Evolutionary conservation across 2,329 filamentous ascomycete species (phyloP).

Genomic region (Clarireedia paspali): DNA sequence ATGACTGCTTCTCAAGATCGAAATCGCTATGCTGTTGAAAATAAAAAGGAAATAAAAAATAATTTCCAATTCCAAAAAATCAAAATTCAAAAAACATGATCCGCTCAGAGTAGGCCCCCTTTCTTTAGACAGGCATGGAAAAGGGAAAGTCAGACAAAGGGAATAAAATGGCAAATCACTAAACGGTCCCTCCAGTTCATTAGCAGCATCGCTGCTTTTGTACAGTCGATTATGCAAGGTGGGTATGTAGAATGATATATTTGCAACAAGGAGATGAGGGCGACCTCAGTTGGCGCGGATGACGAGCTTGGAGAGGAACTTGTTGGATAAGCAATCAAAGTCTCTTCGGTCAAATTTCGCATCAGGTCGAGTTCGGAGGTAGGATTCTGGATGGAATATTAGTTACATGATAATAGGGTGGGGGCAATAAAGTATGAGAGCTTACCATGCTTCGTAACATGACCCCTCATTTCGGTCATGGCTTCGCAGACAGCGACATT

Average conservation of each 20-base stretch:
- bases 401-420: slow-evolving; percentile 29
- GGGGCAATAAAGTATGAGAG: background rate
- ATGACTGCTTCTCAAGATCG: slow-evolving; percentile 11
- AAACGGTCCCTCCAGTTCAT: slow-evolving; percentile 15
- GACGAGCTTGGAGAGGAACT: slow-evolving; percentile 92
- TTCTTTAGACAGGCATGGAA: no score
- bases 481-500: slow-evolving; percentile 89
- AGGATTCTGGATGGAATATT: slow-evolving; percentile 60
- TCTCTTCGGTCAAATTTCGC: slow-evolving; percentile 84
- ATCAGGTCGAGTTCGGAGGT: slow-evolving; percentile 68
- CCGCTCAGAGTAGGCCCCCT: background rate
- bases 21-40: slow-evolving; percentile 24
- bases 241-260: slow-evolving; percentile 26
- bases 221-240: slow-evolving; percentile 27
- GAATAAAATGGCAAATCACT: slow-evolving; percentile 13
- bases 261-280: slow-evolving; percentile 12
- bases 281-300: slow-evolving; percentile 73
- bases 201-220: slow-evolving; percentile 22
- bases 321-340: slow-evolving; percentile 94
- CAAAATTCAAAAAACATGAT: slow-evolving; percentile 18
- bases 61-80: no score
- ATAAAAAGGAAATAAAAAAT: slow-evolving; percentile 14
- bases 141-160: no score
- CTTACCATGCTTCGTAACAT: slow-evolving; percentile 91
- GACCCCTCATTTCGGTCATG: slow-evolving; percentile 89